Conservation (phyloP, 148 eudicot species). For the Rheum nobile region DNA sequence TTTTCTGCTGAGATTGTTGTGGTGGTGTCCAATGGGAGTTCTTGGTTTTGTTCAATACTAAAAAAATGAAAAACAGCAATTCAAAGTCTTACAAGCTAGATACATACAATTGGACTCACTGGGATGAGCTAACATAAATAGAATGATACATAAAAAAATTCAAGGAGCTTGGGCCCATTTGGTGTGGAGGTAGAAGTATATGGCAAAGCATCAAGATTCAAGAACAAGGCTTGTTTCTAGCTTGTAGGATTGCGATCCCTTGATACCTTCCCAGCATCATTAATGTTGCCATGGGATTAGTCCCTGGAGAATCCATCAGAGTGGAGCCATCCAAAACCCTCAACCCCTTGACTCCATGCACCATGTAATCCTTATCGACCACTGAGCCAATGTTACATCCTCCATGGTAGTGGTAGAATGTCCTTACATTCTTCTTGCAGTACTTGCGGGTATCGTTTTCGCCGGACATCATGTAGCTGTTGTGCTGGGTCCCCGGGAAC, state of each 20-base stretch:
- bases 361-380: conserved; percentile 30
- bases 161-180: background rate
- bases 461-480: conserved; percentile 1
- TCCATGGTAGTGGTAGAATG: conserved; percentile 39
- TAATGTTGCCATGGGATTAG: conserved; percentile 41
- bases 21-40: too few species aligned
- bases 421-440: conserved; percentile 30
- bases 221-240: conserved; percentile 7
- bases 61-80: background rate
- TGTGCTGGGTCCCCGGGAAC: conserved; percentile 17
- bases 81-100: background rate
- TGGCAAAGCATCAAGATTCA: too few species aligned
- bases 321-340: conserved; percentile 38
- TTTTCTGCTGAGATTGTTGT: background rate
- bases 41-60: background rate
- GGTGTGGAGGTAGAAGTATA: too few species aligned
- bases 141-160: background rate
- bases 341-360: conserved; percentile 24
- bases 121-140: background rate
- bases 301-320: conserved; percentile 31
- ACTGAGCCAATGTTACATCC: conserved; percentile 35
- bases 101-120: background rate
- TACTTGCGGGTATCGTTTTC: conserved; percentile 24
- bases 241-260: conserved; percentile 25
- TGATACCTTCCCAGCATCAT: conserved; percentile 41